Conservation (phyloP, 2,329 filamentous ascomycete species). For the Penicillium polonicum region DNA sequence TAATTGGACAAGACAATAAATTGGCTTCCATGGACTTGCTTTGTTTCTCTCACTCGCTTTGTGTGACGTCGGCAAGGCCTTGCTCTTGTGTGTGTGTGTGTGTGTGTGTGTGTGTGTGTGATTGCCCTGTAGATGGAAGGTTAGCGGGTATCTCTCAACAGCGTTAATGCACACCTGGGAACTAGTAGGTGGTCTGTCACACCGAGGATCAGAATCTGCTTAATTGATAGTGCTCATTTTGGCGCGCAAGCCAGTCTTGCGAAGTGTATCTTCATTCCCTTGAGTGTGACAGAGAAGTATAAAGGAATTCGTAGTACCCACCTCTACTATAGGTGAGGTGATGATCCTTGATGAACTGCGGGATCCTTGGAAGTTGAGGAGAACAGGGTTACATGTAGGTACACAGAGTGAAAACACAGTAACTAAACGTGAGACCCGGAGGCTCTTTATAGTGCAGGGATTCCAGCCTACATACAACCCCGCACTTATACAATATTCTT, state of each 20-base stretch:
- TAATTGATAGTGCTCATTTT: constrained; percentile 16
- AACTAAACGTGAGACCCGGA: neutral
- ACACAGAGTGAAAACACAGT: neutral
- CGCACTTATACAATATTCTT: neutral
- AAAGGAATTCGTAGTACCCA: neutral
- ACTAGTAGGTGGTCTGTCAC: neutral
- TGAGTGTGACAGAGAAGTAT: neutral
- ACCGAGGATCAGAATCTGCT: constrained; percentile 20
- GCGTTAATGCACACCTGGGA: neutral
- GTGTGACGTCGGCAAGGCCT: neutral
- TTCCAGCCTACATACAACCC: neutral
- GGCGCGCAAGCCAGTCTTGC: constrained; percentile 10
- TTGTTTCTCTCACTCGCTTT: neutral
- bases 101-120: neutral
- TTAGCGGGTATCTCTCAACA: neutral
- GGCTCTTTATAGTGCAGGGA: neutral
- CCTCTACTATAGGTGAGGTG: neutral
- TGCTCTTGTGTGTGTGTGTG: neutral
- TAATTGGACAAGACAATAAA: neutral
- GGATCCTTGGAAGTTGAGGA: neutral
- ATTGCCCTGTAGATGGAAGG: neutral
- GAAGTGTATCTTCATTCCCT: constrained; percentile 16
- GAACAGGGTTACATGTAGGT: neutral
- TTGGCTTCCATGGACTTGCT: neutral
- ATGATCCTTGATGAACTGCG: neutral